Percentiles rank a stretch among this genome's conserved stretches.
These are phyloP conservation scores for Moesziomyces sp. DNA, from an alignment of 1,284 basidiomycete genomes.

Conservation along the genomic window DNA sequence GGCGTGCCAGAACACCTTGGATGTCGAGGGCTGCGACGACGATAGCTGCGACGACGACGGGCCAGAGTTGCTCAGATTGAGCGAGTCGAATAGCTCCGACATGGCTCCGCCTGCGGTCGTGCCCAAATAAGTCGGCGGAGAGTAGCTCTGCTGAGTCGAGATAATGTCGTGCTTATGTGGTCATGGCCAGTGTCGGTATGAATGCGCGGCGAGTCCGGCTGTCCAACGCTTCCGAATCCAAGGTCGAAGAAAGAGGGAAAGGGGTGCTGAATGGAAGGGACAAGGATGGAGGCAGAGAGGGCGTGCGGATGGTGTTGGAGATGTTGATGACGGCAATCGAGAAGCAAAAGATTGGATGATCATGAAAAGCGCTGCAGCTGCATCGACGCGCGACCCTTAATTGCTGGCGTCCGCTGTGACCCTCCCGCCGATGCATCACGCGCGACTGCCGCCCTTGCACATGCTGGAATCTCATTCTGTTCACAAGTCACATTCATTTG, in stretches of 20 bases:
- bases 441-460: not conserved
- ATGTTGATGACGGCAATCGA: not conserved
- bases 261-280: not conserved
- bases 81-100: slow-evolving; percentile 53
- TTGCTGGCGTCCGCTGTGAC: not conserved
- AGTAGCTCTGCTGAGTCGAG: not conserved
- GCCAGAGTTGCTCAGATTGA: slow-evolving; percentile 37
- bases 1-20: slow-evolving; percentile 50
- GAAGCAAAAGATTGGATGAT: not conserved
- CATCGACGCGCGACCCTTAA: not conserved
- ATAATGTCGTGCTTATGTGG: not conserved
- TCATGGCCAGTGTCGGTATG: not conserved
- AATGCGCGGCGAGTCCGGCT: not conserved
- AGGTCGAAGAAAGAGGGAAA: not conserved
- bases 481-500: not conserved
- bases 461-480: not conserved
- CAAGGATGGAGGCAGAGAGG: not conserved
- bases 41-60: slow-evolving; percentile 43
- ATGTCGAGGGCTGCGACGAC: slow-evolving; percentile 43
- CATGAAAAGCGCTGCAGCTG: not conserved
- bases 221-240: not conserved
- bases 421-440: not conserved
- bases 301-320: not conserved
- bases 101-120: slow-evolving; percentile 8
- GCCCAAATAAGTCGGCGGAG: not conserved